Percentiles rank a stretch among this genome's conserved stretches.
Conservation (phyloP, 2,329 filamentous ascomycete species). For the Verticillium nonalfalfae region DNA sequence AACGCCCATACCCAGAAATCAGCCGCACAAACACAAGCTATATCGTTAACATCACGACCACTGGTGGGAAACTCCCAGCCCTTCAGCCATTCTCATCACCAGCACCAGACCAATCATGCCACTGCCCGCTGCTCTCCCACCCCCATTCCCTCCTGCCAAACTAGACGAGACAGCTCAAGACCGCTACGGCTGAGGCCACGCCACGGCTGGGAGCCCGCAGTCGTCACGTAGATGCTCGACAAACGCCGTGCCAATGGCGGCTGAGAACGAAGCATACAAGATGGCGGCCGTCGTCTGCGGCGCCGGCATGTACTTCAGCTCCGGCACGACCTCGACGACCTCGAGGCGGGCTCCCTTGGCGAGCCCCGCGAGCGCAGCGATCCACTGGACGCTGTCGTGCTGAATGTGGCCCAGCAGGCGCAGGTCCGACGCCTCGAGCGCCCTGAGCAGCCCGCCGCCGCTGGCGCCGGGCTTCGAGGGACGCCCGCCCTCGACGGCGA, state of each 20-base stretch:
- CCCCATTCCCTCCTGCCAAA: no score
- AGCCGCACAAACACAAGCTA: background rate
- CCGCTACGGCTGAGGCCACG: background rate
- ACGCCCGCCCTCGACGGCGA: conserved; percentile 52
- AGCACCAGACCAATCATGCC: background rate
- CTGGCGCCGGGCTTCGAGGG: conserved; percentile 24
- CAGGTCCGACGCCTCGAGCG: conserved; percentile 39
- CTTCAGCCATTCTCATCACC: background rate
- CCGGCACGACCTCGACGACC: conserved; percentile 43
- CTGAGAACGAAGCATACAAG: conserved; percentile 53
- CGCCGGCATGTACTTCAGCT: conserved; percentile 47
- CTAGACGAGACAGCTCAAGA: background rate
- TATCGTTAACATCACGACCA: background rate
- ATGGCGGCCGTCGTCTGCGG: conserved; percentile 48
- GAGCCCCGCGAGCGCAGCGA: conserved; percentile 45
- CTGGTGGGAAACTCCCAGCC: background rate
- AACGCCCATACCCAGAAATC: background rate
- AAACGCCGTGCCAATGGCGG: conserved; percentile 51
- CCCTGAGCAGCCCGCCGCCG: conserved; percentile 33
- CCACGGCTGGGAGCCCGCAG: conserved; percentile 5
- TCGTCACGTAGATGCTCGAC: conserved; percentile 39
- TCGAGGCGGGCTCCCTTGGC: conserved; percentile 28
- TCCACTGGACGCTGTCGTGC: conserved; percentile 51
- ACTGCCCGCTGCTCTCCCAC: background rate
- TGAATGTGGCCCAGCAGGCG: conserved; percentile 34